phyloP scores from a whole-genome alignment of 495 filamentous ascomycete species.

The Hyphodiscus hymeniophilus region DNA sequence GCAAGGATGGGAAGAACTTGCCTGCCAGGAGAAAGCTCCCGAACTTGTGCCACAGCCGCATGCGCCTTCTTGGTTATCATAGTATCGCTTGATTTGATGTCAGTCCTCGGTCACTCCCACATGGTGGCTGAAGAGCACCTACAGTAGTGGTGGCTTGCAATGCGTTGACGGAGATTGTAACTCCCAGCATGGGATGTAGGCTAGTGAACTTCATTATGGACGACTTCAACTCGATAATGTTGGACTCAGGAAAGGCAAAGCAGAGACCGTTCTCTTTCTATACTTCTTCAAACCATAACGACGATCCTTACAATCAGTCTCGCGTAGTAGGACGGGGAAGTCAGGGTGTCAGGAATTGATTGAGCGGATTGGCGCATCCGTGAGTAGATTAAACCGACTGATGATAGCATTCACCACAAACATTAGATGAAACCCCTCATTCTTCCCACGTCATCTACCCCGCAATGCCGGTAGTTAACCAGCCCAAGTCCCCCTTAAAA shows the following conservation, averaged over 20 bases:
- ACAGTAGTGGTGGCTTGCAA: slow-evolving; percentile 9
- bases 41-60: slow-evolving; percentile 26
- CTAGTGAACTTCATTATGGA: background rate
- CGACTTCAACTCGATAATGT: background rate
- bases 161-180: background rate
- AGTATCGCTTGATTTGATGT: slow-evolving; percentile 23
- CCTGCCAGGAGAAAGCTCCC: slow-evolving; percentile 24
- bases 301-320: too few relatives aligned
- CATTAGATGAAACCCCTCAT: too few relatives aligned
- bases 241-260: background rate
- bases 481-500: too few relatives aligned
- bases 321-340: too few relatives aligned
- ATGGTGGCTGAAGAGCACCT: background rate
- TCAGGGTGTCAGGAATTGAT: too few relatives aligned
- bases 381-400: too few relatives aligned
- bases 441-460: too few relatives aligned
- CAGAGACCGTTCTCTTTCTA: too few relatives aligned
- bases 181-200: background rate
- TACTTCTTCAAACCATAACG: too few relatives aligned
- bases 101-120: background rate
- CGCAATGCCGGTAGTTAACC: too few relatives aligned
- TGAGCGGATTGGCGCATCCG: too few relatives aligned
- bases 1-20: background rate
- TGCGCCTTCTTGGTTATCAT: slow-evolving; percentile 27
- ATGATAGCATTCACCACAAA: too few relatives aligned